phyloP scores from a whole-genome alignment of 2,329 filamentous ascomycete genomes.

The Penicillium oxalicum region DNA sequence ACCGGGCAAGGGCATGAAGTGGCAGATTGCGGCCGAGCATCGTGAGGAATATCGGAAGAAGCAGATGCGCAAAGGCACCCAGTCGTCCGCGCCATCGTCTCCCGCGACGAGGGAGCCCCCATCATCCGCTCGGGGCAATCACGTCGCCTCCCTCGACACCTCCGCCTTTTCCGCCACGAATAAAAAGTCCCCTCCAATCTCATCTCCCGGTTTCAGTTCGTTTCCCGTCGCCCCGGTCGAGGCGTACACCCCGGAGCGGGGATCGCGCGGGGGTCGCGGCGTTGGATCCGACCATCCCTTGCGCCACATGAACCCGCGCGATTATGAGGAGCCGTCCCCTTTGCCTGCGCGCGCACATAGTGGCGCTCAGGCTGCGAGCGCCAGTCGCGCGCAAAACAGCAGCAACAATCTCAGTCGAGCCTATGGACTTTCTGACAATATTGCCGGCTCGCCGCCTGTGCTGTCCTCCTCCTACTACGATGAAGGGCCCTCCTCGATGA shows the following conservation, averaged over 20 bases:
- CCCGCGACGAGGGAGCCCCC: conserved; percentile 41
- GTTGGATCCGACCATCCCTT: conserved; percentile 26
- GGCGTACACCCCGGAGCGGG: conserved; percentile 45
- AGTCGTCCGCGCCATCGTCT: conserved; percentile 43
- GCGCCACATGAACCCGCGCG: conserved; percentile 27
- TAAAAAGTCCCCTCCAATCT: conserved; percentile 35
- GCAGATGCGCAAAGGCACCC: conserved; percentile 40
- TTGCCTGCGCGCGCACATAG: conserved; percentile 31
- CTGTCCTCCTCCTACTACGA: conserved; percentile 46
- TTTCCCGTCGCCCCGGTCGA: conserved; percentile 40
- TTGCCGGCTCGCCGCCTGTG: conserved; percentile 40
- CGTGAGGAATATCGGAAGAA: conserved; percentile 84
- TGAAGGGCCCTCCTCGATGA: conserved; percentile 42
- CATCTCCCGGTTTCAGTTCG: conserved; percentile 38
- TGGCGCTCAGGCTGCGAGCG: conserved; percentile 18
- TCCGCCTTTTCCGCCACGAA: conserved; percentile 32
- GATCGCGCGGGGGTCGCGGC: conserved; percentile 33
- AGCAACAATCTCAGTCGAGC: conserved; percentile 27
- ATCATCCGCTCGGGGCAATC: conserved; percentile 30
- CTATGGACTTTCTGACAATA: conserved; percentile 38
- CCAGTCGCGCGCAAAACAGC: conserved; percentile 17
- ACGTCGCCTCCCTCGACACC: conserved; percentile 31
- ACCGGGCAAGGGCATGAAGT: conserved; percentile 98
- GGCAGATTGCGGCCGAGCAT: conserved; percentile 81
- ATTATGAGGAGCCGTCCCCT: conserved; percentile 41